These are phyloP conservation scores for Nakazawaea populi DNA, from an alignment of 805 yeast species.

Conservation along the genomic window DNA sequence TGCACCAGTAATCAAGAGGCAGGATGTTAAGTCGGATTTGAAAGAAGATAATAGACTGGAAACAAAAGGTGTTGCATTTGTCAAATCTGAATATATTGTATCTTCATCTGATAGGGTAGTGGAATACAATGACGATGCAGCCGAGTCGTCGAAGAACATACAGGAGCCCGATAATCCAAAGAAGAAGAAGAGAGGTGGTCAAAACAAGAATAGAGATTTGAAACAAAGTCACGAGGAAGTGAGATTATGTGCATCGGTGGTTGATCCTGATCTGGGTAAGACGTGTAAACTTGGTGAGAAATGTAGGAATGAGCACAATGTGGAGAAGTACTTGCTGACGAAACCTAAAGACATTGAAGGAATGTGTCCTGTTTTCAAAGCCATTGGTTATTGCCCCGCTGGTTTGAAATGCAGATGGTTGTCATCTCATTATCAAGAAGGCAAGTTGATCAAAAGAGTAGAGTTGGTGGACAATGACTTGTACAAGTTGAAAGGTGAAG, in stretches of 20 bases:
- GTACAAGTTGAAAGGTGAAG: slow-evolving; percentile 40
- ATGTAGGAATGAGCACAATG: slow-evolving; percentile 77
- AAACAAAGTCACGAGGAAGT: slow-evolving; percentile 60
- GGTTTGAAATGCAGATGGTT: slow-evolving; percentile 94
- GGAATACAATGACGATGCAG: slow-evolving; percentile 38
- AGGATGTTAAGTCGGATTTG: slow-evolving; percentile 13
- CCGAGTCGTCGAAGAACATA: slow-evolving; percentile 39
- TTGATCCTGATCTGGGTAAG: slow-evolving; percentile 41
- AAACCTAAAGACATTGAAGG: slow-evolving; percentile 76
- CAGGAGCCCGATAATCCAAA: slow-evolving; percentile 10
- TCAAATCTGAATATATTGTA: slow-evolving; percentile 66
- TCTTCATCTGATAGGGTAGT: slow-evolving; percentile 13
- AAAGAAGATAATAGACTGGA: neutral
- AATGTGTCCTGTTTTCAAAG: slow-evolving; percentile 74
- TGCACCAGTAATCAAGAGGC: slow-evolving; percentile 10
- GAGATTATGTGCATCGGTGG: slow-evolving; percentile 57
- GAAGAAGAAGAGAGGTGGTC: slow-evolving; percentile 56
- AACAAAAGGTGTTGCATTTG: slow-evolving; percentile 63
- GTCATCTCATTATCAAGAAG: slow-evolving; percentile 54
- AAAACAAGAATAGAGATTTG: slow-evolving; percentile 76
- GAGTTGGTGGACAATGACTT: slow-evolving; percentile 29
- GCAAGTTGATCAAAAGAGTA: slow-evolving; percentile 29
- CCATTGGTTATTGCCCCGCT: slow-evolving; percentile 85
- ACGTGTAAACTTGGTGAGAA: slow-evolving; percentile 62
- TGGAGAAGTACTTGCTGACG: slow-evolving; percentile 51